Evolutionary conservation across 2,329 filamentous ascomycete genomes (phyloP).

Genomic region (Cladosporium sp.): DNA sequence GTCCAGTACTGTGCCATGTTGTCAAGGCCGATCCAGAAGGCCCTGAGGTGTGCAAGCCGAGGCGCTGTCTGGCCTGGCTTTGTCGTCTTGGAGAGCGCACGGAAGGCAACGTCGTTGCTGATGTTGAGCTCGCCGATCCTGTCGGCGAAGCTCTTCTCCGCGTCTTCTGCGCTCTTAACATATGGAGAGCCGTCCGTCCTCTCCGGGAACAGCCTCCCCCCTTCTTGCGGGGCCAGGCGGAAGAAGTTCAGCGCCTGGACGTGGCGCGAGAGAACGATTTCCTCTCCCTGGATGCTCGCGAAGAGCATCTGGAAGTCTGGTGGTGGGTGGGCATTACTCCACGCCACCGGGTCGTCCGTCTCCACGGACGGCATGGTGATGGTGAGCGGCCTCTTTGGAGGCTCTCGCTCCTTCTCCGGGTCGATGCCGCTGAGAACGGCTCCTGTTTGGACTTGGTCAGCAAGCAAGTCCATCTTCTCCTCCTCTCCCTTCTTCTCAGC

Average conservation of each 20-base stretch:
- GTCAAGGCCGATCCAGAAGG: constrained; percentile 58
- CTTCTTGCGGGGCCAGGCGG: constrained; percentile 34
- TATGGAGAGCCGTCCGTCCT: constrained; percentile 32
- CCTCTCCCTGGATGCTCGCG: constrained; percentile 36
- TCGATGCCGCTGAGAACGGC: constrained; percentile 20
- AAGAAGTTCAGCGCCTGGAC: constrained; percentile 42
- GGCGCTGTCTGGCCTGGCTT: constrained; percentile 43
- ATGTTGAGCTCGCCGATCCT: constrained; percentile 49
- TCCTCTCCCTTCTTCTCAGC: neutral
- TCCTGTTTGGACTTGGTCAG: constrained; percentile 1
- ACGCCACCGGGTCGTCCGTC: constrained; percentile 9
- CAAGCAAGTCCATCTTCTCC: neutral
- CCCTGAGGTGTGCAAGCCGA: constrained; percentile 53
- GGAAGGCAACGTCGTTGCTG: constrained; percentile 55
- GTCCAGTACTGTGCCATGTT: constrained; percentile 58
- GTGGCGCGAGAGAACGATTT: constrained; percentile 38
- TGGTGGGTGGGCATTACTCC: constrained; percentile 20
- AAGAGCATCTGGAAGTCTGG: constrained; percentile 45
- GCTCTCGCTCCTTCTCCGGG: constrained; percentile 26
- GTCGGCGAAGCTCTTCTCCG: constrained; percentile 47
- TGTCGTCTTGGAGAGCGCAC: constrained; percentile 49
- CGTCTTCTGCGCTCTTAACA: constrained; percentile 30
- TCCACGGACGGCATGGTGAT: constrained; percentile 23
- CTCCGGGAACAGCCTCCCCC: neutral
- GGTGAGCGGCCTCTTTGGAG: constrained; percentile 24